A percentile compares a stretch with the other conserved stretches of the same genome.
Conservation (phyloP, 2,329 filamentous ascomycete genomes). For the Fusarium sp. region DNA sequence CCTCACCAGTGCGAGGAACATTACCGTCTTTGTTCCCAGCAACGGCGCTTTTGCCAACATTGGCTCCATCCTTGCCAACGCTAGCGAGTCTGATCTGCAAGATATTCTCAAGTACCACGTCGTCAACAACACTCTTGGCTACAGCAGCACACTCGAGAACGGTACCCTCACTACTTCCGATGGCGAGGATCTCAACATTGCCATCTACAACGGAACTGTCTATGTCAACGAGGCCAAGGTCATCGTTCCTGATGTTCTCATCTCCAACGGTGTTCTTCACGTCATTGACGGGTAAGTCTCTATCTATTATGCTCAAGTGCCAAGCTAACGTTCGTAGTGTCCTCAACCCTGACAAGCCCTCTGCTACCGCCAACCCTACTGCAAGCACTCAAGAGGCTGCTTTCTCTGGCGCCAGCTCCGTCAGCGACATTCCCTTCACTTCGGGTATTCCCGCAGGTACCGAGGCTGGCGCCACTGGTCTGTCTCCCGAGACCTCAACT, state of each 20-base stretch:
- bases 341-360: slow-evolving; percentile 54
- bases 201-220: slow-evolving; percentile 54
- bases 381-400: slow-evolving; percentile 58
- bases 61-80: slow-evolving; percentile 58
- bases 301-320: background rate
- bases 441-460: slow-evolving; percentile 54
- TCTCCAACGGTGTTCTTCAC: slow-evolving; percentile 67
- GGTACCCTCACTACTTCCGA: slow-evolving; percentile 30
- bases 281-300: slow-evolving; percentile 65
- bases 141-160: slow-evolving; percentile 43
- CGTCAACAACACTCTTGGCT: slow-evolving; percentile 61
- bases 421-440: slow-evolving; percentile 64
- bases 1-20: slow-evolving; percentile 38
- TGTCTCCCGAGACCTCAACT: slow-evolving; percentile 27
- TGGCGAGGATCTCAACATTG: slow-evolving; percentile 56
- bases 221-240: slow-evolving; percentile 56
- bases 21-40: slow-evolving; percentile 72
- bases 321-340: slow-evolving; percentile 56
- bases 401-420: slow-evolving; percentile 64
- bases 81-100: slow-evolving; percentile 58
- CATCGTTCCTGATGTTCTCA: slow-evolving; percentile 59
- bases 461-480: slow-evolving; percentile 19
- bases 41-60: slow-evolving; percentile 69
- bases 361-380: slow-evolving; percentile 49
- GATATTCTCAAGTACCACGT: slow-evolving; percentile 71